Base-by-base conservation (phyloP, 1,284 basidiomycete species). In the Mycena citricolor region DNA sequence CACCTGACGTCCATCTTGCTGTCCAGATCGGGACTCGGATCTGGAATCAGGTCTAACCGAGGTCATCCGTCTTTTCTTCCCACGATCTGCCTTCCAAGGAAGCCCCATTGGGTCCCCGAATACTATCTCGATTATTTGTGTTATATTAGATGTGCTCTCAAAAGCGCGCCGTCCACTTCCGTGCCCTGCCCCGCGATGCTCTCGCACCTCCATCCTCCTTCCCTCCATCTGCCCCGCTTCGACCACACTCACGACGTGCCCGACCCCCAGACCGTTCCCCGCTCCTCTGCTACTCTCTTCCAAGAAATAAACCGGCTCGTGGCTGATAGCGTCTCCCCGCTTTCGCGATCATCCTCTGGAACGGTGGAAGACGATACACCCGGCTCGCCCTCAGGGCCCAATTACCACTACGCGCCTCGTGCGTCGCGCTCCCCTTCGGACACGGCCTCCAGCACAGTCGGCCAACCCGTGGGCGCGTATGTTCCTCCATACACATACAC, bases 401-500 rank as follows among this genome's bases (percentile, higher is more conserved):
- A 56, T 47, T 65, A 61, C 51, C 54, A 62, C 45, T 66, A 67
- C 64, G 61, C 42, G 16, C 25, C 54, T 40, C 32, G 54, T 33
- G 38, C 51, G 29, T 61, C 58, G 29, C 37, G 45, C 44, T 44
- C 47, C 16, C 32, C 58, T 17, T 51, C 58, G n/a, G n/a, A 33
- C 59, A 44, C 30, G 31, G 34, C 32, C n/a, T 42, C 39, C 52
- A 52, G 47, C 38, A 38, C 11, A 19, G n/a, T n/a, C n/a, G n/a
- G n/a, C n/a, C n/a, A n/a, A n/a, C n/a, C 20, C 26, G 3, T 28
- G 8, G 34, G 16, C 31, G 32, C 47, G 32, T 49, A 49, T 41
- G 25, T 19, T 4, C 13, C 39, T 67, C 69, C 44, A 60, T 64
- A 31, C 69, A 68, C 51, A 43, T 65, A 56, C 67, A 63, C 57